Evolutionary conservation across 2,329 filamentous ascomycete species (phyloP).

Genomic region (Aureobasidium subglaciale): DNA sequence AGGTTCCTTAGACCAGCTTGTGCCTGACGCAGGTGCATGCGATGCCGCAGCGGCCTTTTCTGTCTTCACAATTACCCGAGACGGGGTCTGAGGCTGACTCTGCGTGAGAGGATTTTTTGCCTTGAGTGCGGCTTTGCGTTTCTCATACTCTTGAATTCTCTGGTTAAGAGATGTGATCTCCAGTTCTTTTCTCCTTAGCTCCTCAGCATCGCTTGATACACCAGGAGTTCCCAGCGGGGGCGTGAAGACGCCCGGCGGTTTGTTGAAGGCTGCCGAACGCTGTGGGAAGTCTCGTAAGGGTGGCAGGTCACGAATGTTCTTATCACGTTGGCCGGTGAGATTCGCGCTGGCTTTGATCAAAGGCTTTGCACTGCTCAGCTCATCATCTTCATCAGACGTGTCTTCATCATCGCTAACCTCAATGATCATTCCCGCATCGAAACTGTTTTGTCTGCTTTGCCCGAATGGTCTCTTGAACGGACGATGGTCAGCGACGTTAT

Average conservation of each 20-base stretch:
- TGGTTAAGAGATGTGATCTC: constrained; percentile 42
- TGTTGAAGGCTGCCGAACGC: constrained; percentile 24
- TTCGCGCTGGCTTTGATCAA: neutral
- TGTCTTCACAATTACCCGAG: neutral
- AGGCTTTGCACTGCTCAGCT: neutral
- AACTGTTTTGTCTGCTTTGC: constrained; percentile 40
- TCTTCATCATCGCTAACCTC: constrained; percentile 58
- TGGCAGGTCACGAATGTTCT: constrained; percentile 19
- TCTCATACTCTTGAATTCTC: constrained; percentile 44
- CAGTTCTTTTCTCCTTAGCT: constrained; percentile 41
- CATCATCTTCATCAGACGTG: constrained; percentile 21
- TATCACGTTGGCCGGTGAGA: constrained; percentile 1
- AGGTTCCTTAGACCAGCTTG: neutral
- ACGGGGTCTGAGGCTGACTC: constrained; percentile 7
- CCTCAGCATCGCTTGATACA: constrained; percentile 33
- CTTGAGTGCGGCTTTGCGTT: constrained; percentile 29
- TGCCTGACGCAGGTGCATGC: neutral
- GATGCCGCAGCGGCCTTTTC: neutral
- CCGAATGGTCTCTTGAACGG: constrained; percentile 56
- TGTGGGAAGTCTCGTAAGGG: constrained; percentile 24
- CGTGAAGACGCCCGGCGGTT: constrained; percentile 17
- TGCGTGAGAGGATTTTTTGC: constrained; percentile 25
- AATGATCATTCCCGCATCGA: constrained; percentile 65
- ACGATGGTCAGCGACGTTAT: constrained; percentile 17
- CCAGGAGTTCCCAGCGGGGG: constrained; percentile 30